Evolutionary conservation across 331 rosid species (phyloP).

Genomic region (Acacia concinna): DNA sequence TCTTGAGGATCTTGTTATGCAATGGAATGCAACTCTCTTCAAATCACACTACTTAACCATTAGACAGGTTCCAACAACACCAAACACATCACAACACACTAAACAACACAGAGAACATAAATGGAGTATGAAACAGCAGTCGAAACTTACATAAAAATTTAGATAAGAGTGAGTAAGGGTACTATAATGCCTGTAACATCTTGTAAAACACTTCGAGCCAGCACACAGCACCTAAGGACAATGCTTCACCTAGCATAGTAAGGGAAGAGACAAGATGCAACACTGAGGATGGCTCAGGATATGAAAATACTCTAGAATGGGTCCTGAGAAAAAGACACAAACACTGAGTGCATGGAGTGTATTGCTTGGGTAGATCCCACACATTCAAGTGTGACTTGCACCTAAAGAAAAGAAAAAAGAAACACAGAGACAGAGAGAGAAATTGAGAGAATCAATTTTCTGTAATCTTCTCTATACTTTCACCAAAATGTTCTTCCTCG

Average conservation of each 20-base stretch:
- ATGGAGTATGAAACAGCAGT: neutral
- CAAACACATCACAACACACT: neutral
- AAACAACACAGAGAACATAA: neutral
- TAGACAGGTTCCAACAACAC: neutral
- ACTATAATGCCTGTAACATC: neutral
- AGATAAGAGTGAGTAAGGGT: neutral
- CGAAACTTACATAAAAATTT: neutral
- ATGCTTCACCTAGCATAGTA: neutral
- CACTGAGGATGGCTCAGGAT: neutral
- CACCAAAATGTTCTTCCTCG: neutral
- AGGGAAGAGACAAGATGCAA: neutral
- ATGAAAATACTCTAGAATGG: neutral
- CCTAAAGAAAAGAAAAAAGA: too few species aligned
- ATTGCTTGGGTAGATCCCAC: neutral
- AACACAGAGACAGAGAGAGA: neutral
- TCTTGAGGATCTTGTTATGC: neutral
- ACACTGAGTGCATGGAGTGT: neutral
- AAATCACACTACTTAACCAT: neutral
- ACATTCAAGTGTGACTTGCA: neutral
- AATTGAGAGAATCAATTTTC: neutral
- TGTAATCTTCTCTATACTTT: neutral
- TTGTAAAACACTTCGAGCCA: neutral
- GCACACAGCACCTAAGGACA: neutral
- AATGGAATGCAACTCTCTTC: neutral
- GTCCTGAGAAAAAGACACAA: neutral